A percentile compares a stretch with the other conserved stretches of the same genome.
Conservation (phyloP, 2,329 filamentous ascomycete genomes). For the Phialophora macrospora region DNA sequence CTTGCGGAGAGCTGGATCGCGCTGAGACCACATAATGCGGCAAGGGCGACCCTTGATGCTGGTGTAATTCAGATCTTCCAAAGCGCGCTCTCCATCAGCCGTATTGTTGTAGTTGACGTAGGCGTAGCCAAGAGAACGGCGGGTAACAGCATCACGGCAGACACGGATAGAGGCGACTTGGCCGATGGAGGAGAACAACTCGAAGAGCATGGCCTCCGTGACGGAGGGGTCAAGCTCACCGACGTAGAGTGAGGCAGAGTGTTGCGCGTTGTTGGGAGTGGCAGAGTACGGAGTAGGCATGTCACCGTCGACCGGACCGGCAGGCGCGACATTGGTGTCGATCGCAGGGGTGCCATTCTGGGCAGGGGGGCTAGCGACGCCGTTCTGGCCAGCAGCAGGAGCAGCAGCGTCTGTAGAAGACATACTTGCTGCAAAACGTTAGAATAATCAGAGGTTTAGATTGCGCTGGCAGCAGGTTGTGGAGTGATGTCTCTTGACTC, state of each 20-base stretch:
- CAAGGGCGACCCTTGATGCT: conserved; percentile 98
- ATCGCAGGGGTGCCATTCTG: conserved; percentile 59
- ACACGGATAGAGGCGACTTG: conserved; percentile 99
- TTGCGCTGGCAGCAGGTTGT: background rate
- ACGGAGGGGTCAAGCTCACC: conserved; percentile 97
- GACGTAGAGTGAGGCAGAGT: conserved; percentile 97
- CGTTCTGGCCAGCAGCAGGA: conserved; percentile 68
- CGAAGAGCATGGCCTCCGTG: conserved; percentile 99
- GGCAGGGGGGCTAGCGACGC: conserved; percentile 54
- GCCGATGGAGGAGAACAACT: conserved; percentile 99
- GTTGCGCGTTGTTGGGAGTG: conserved; percentile 76
- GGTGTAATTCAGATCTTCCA: conserved; percentile 99
- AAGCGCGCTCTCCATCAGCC: conserved; percentile 91
- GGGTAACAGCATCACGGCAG: conserved; percentile 97
- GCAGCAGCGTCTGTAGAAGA: conserved; percentile 77
- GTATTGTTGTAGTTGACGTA: conserved; percentile 99
- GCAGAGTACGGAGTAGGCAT: conserved; percentile 65
- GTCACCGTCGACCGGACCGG: conserved; percentile 53
- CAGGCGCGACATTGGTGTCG: conserved; percentile 71
- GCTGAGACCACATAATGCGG: conserved; percentile 99
- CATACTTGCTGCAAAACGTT: conserved; percentile 68
- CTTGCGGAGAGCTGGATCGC: conserved; percentile 98
- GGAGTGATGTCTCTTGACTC: background rate
- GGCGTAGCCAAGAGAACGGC: conserved; percentile 97
- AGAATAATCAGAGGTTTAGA: background rate